Conservation (phyloP, 768 basidiomycete genomes). For the Auriscalpium vulgare region DNA sequence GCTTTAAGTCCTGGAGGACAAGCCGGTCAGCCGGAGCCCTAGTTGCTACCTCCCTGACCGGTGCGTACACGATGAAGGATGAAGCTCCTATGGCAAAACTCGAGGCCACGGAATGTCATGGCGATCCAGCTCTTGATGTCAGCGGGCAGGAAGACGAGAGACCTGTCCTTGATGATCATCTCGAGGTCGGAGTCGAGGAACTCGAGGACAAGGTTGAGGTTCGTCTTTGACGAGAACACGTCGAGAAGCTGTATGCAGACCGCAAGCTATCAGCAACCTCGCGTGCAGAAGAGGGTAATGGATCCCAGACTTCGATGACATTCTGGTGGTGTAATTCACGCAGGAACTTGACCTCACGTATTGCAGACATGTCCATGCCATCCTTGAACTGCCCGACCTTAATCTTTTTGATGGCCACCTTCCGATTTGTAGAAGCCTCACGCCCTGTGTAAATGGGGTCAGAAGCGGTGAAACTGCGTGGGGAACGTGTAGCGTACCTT, state of each 20-base stretch:
- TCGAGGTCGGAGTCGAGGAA: slow-evolving; percentile 95
- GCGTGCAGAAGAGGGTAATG: slow-evolving; percentile 9
- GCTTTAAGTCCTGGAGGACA: slow-evolving; percentile 79
- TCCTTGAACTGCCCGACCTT: slow-evolving; percentile 96
- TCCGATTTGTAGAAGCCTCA: slow-evolving; percentile 66
- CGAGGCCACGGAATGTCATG: slow-evolving; percentile 96
- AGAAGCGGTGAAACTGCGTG: slow-evolving; percentile 7
- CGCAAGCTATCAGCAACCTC: neutral
- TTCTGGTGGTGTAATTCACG: slow-evolving; percentile 92
- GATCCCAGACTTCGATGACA: slow-evolving; percentile 67
- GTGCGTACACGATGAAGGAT: slow-evolving; percentile 79
- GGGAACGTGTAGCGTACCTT: slow-evolving; percentile 42
- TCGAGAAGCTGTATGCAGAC: slow-evolving; percentile 68
- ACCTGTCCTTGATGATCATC: slow-evolving; percentile 90
- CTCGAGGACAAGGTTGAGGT: slow-evolving; percentile 94
- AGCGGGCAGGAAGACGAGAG: slow-evolving; percentile 85
- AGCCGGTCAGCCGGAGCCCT: neutral
- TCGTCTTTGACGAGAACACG: slow-evolving; percentile 93
- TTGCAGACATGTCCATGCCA: slow-evolving; percentile 97
- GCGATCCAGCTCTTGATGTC: slow-evolving; percentile 99
- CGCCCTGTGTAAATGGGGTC: slow-evolving; percentile 39
- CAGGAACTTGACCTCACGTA: slow-evolving; percentile 95
- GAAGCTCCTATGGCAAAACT: slow-evolving; percentile 94
- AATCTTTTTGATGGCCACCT: slow-evolving; percentile 97
- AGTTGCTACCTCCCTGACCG: neutral